Evolutionary conservation across 495 filamentous ascomycete genomes (phyloP).

Genomic region (Penicillium argentinense): DNA sequence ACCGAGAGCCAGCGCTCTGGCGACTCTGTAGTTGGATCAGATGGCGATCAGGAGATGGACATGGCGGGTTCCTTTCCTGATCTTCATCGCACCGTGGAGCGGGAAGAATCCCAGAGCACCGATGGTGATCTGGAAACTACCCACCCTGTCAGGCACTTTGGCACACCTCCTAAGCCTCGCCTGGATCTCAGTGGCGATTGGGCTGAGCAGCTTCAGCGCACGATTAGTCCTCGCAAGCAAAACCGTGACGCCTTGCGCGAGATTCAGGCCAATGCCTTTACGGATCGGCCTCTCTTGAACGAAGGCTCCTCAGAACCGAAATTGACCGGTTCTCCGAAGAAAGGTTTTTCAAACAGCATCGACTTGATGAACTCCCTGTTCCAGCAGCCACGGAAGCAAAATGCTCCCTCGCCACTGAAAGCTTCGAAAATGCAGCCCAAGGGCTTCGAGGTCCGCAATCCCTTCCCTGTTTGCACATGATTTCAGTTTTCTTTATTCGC

Average conservation of each 20-base stretch:
- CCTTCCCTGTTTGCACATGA: conserved; percentile 35
- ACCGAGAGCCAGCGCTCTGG: conserved; percentile 57
- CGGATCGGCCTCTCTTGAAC: conserved; percentile 33
- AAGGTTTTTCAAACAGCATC: conserved; percentile 73
- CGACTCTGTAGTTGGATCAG: conserved; percentile 69
- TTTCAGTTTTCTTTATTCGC: conserved; percentile 1
- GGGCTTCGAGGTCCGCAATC: conserved; percentile 72
- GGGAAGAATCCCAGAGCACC: conserved; percentile 43
- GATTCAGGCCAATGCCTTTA: conserved; percentile 56
- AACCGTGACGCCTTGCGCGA: conserved; percentile 68
- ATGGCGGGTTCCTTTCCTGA: conserved; percentile 73
- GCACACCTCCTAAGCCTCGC: conserved; percentile 60
- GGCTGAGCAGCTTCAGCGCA: conserved; percentile 87
- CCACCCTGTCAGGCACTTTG: conserved; percentile 41
- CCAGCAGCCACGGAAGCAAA: conserved; percentile 47
- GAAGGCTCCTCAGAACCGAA: conserved; percentile 35
- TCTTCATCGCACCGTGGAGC: conserved; percentile 67
- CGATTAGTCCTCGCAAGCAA: conserved; percentile 86
- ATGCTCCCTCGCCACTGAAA: conserved; percentile 36
- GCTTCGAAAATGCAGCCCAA: conserved; percentile 51
- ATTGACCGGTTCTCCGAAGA: conserved; percentile 39
- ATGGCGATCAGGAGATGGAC: conserved; percentile 68
- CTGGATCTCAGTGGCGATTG: conserved; percentile 67
- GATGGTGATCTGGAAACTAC: conserved; percentile 49
- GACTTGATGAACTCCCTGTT: conserved; percentile 93